phyloP scores from a whole-genome alignment of 805 yeast species.

The Metschnikowia continentalis region DNA sequence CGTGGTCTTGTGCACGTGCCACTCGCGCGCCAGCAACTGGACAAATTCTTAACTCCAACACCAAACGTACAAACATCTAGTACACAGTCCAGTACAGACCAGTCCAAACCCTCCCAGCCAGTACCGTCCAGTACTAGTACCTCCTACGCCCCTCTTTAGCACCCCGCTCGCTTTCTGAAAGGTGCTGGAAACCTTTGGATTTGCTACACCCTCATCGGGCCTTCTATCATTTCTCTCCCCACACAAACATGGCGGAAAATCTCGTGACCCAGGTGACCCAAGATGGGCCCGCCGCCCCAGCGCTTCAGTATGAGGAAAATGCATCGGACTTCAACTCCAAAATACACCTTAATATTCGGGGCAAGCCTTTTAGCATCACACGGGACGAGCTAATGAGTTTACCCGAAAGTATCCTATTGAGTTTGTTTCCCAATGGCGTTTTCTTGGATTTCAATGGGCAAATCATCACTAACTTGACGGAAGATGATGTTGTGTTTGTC shows the following conservation, averaged over 20 bases:
- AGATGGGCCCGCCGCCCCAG: slow-evolving; percentile 21
- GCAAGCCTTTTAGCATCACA: slow-evolving; percentile 66
- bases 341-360: slow-evolving; percentile 76
- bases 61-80: slow-evolving; percentile 1
- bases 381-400: slow-evolving; percentile 86
- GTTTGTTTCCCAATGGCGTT: slow-evolving; percentile 88
- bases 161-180: slow-evolving; percentile 3
- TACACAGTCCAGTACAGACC: neutral
- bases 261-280: slow-evolving; percentile 73
- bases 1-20: neutral
- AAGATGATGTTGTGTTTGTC: slow-evolving; percentile 73
- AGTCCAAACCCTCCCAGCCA: too few species aligned
- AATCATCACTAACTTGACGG: slow-evolving; percentile 73
- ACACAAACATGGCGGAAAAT: slow-evolving; percentile 34
- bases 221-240: neutral
- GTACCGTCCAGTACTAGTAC: too few species aligned
- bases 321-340: slow-evolving; percentile 52
- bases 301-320: slow-evolving; percentile 21
- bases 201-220: neutral
- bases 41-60: neutral
- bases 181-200: slow-evolving; percentile 21
- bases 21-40: slow-evolving; percentile 2
- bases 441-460: slow-evolving; percentile 74
- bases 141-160: neutral
- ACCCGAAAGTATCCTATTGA: slow-evolving; percentile 84